phyloP scores from a whole-genome alignment of 495 filamentous ascomycete genomes.

The Usnea hakonensis region DNA sequence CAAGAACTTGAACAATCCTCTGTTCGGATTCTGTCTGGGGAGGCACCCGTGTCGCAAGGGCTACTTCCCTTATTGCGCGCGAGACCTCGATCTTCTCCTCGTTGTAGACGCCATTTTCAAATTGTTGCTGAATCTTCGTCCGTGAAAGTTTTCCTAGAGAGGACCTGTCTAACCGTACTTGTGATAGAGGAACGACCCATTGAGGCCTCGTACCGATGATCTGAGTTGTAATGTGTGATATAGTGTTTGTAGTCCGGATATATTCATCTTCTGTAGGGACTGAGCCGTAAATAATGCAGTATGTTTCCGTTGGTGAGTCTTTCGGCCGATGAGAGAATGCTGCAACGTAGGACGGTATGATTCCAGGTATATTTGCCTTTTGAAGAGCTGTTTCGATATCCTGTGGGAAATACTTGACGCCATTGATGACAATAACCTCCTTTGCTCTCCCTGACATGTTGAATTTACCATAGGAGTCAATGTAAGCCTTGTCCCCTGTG shows the following conservation, averaged over 20 bases:
- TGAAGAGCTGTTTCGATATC: constrained; percentile 8
- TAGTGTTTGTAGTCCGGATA: background rate
- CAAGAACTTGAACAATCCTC: no score
- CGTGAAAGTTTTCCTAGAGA: constrained; percentile 45
- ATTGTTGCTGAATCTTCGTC: no score
- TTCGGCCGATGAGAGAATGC: background rate
- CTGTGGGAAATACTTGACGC: constrained; percentile 5
- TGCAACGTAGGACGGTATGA: background rate
- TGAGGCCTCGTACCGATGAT: no score
- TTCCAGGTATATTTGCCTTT: background rate
- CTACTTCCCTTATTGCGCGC: no score
- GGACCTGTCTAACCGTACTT: no score
- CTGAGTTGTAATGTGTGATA: no score
- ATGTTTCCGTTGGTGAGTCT: background rate
- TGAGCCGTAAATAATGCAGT: background rate
- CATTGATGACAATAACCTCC: constrained; percentile 43
- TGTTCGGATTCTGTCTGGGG: no score
- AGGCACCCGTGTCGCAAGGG: no score
- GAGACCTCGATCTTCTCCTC: no score
- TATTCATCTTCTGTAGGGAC: background rate
- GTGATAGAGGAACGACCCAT: no score
- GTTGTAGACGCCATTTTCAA: no score
- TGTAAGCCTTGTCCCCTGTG: constrained; percentile 64
- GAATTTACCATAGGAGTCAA: constrained; percentile 50
- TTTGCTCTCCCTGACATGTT: constrained; percentile 47